Evolutionary conservation across 2,329 filamentous ascomycete genomes (phyloP), one percentile per base, ranked within the genome.

Genomic region (Fusarium sublunatum): DNA sequence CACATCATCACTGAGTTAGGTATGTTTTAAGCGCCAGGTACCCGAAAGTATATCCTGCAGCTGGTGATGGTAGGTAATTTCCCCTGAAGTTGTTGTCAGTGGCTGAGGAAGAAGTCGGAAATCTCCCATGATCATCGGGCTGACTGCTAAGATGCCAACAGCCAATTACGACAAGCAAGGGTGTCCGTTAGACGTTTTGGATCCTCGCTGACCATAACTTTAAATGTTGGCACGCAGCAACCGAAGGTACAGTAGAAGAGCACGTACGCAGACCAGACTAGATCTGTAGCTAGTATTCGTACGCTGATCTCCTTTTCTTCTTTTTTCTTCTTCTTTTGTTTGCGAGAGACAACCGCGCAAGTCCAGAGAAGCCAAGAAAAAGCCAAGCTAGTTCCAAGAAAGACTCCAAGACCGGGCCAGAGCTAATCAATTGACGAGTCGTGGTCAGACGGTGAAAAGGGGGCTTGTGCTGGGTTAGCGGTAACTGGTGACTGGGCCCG

Each of bases 1-100:
- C 31, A 13, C 15, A 50, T 53, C 19, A 19, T 3, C 19, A 19
- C 19, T 19, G 3, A 19, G 19, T 19, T 19, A 19, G 19, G 19
- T 19, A 19, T 19, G 19, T 19, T 19, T 19, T 38, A 65, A 69
- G 67, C 38, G 44, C 65, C 58, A 70, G 61, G 55, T 65, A 70
- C 58, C 65, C 65, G 59, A 53, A 56, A 47, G 57, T 25, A 50
- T 57, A 38, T 25, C 40, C 40, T n/a, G 8, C 36, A 55, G 61
- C 54, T 58, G 52, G 51, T 51, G 28, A 40, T 49, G 39, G 54
- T 32, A 24, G 4, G 7, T 6, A 12, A 6, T 28, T 19, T 40
- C 43, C n/a, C 24, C 50, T 48, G 35, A 11, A 43, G 5, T 24
- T 32, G 31, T 10, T 32, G 6, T 32, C 19, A 19, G 19, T 19